Base-by-base conservation (phyloP, 306 rosid genomes). In the Casuarina equisetifolia region DNA sequence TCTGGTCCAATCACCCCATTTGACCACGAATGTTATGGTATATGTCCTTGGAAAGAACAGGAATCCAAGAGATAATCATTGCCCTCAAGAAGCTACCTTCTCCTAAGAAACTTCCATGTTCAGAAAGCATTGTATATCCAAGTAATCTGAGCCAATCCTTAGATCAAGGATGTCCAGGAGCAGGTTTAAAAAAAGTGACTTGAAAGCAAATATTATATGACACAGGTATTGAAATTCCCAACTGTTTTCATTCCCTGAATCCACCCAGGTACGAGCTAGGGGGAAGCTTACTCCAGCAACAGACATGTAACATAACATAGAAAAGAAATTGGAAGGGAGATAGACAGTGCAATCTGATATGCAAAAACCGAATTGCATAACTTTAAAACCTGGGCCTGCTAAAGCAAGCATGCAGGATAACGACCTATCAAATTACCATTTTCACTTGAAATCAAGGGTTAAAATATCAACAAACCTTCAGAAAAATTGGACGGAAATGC, bases 401-500 rank as follows among this genome's bases (percentile, higher is more conserved):
- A 0, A 13, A 66, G 48, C 8, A 39, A 44, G 19, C 10, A 35
- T 17, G n/a, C 5, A 62, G 40, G 44, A 5, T 17, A 62, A 62
- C 11, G 20, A 57, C 63, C 13, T 62, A 62, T 12, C 19, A 62
- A 2, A 15, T 36, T 32, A 36, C 43, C 44, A 62, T 62, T 43
- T 62, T 36, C 68, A 35, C 8, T 62, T 61, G 4, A 62, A 62
- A 19, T 36, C 19, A 36, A 62, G 36, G 17, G 42, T 62, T 62
- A 39, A 72, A 61, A 10, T 49, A 57, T 57, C 16, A 83, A 71
- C 86, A 83, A 83, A 89, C 97, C 93, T 57, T 87, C 75, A 95
- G 88, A 74, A 87, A 88, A 80, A 75, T 90, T 35, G 84, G 87
- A 75, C 85, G 88, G 79, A 88, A 86, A 86, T 88, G 89, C 72